These are phyloP conservation scores for Boechera stricta DNA, from an alignment of 345 rosid species.

Conservation along the genomic window DNA sequence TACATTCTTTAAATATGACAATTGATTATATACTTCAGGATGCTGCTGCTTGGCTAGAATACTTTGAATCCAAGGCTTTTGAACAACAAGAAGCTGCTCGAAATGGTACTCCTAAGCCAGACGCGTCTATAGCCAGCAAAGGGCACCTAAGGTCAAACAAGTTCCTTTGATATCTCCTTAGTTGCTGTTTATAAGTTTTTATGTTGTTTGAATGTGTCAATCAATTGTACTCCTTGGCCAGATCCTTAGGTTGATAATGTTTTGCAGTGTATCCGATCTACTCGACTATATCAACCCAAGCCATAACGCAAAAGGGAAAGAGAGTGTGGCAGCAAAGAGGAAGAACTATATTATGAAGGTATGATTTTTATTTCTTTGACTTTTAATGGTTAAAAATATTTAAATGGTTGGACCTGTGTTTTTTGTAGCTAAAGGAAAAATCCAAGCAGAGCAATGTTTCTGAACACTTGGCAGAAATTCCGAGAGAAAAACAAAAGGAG, in stretches of 20 bases:
- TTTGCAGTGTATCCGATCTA: conserved; percentile 91
- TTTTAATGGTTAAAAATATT: background rate
- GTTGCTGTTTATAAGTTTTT: conserved; percentile 8
- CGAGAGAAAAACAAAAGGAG: conserved; percentile 55
- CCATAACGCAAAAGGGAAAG: conserved; percentile 78
- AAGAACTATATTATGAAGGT: conserved; percentile 78
- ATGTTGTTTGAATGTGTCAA: conserved; percentile 29
- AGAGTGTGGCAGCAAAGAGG: conserved; percentile 63
- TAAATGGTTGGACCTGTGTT: conserved; percentile 28
- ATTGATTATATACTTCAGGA: conserved; percentile 63
- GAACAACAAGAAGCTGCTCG: conserved; percentile 99
- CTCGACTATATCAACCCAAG: conserved; percentile 95
- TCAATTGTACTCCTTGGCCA: conserved; percentile 23
- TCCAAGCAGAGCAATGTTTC: conserved; percentile 50
- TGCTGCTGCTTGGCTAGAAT: conserved; percentile 99
- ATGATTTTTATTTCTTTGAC: conserved; percentile 14
- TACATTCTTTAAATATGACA: conserved; percentile 3
- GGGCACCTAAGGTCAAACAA: conserved; percentile 87
- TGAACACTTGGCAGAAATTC: conserved; percentile 52
- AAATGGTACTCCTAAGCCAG: conserved; percentile 95
- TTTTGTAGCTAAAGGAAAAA: conserved; percentile 69
- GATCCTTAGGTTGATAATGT: conserved; percentile 38
- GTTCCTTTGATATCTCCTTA: conserved; percentile 25
- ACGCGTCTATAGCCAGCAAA: conserved; percentile 99
- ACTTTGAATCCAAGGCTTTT: conserved; percentile 95